A percentile compares a stretch with the other conserved stretches of the same genome.
Evolutionary conservation across 768 basidiomycete species (phyloP).

Genomic region (Trametes meyenii): DNA sequence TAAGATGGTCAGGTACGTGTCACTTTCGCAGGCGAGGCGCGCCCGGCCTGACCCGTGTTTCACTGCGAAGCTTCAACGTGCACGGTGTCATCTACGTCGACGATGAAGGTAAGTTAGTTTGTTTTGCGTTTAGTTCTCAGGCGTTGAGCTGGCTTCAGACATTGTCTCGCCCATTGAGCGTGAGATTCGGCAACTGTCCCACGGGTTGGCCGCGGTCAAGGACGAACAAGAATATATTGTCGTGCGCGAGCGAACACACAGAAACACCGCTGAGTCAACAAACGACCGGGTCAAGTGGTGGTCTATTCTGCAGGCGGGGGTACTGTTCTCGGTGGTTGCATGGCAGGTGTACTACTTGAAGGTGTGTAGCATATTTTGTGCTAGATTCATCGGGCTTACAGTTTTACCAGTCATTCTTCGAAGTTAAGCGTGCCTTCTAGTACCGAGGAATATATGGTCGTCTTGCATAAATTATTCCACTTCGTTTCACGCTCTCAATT

Average conservation of each 20-base stretch:
- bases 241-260: conserved; percentile 87
- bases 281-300: conserved; percentile 99
- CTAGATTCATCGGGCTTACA: conserved; percentile 15
- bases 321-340: conserved; percentile 87
- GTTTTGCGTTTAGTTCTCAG: not conserved
- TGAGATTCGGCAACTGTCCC: conserved; percentile 85
- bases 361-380: conserved; percentile 43
- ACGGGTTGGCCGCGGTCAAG: conserved; percentile 85
- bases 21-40: conserved; percentile 72
- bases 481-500: not conserved
- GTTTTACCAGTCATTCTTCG: conserved; percentile 73
- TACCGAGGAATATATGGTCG: conserved; percentile 7
- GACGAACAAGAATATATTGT: conserved; percentile 99
- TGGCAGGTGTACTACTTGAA: conserved; percentile 99
- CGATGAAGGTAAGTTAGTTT: conserved; percentile 73
- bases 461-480: conserved; percentile 21
- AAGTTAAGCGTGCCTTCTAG: conserved; percentile 87
- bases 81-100: conserved; percentile 95
- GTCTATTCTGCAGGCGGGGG: conserved; percentile 88
- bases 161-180: conserved; percentile 94
- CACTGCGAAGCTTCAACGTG: conserved; percentile 73
- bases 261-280: conserved; percentile 92
- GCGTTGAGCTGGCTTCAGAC: conserved; percentile 45
- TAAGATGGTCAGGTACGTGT: conserved; percentile 85
- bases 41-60: conserved; percentile 89